Evolutionary conservation across 2,329 filamentous ascomycete species (phyloP).

Genomic region (Diplodia mutila): DNA sequence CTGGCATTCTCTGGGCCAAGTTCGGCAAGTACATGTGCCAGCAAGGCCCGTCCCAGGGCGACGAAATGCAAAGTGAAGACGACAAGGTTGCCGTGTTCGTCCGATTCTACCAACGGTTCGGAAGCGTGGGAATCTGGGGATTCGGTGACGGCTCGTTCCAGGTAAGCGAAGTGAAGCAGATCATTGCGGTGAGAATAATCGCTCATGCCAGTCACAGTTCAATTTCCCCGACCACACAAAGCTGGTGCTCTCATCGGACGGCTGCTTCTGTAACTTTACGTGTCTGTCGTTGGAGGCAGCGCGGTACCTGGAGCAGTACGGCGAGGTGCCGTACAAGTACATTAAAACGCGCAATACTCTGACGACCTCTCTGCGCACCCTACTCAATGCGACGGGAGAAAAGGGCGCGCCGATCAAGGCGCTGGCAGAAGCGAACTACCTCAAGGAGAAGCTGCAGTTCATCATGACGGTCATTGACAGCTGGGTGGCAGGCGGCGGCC

Average conservation of each 20-base stretch:
- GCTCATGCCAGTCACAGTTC: conserved; percentile 58
- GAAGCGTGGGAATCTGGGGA: conserved; percentile 80
- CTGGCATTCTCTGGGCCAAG: conserved; percentile 65
- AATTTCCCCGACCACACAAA: conserved; percentile 91
- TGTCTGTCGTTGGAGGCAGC: conserved; percentile 74
- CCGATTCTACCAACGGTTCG: conserved; percentile 80
- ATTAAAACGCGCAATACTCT: conserved; percentile 72
- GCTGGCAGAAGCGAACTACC: conserved; percentile 69
- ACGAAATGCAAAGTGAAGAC: conserved; percentile 47
- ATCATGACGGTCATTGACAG: conserved; percentile 69
- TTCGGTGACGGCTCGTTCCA: conserved; percentile 80
- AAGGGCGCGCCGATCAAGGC: conserved; percentile 57
- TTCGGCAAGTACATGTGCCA: conserved; percentile 72
- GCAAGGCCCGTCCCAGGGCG: conserved; percentile 44
- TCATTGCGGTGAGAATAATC: neutral
- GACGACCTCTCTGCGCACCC: conserved; percentile 71
- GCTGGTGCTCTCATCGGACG: conserved; percentile 74
- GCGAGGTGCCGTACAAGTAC: conserved; percentile 65
- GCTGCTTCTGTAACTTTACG: conserved; percentile 77
- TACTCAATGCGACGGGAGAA: conserved; percentile 64
- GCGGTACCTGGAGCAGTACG: conserved; percentile 64
- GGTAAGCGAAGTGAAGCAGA: conserved; percentile 48
- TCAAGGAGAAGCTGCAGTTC: conserved; percentile 75
- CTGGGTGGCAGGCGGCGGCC: conserved; percentile 70
- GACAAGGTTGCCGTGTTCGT: conserved; percentile 55